Evolutionary conservation across 2,329 filamentous ascomycete genomes (phyloP).

Genomic region (Xylariomycetidae sp.): DNA sequence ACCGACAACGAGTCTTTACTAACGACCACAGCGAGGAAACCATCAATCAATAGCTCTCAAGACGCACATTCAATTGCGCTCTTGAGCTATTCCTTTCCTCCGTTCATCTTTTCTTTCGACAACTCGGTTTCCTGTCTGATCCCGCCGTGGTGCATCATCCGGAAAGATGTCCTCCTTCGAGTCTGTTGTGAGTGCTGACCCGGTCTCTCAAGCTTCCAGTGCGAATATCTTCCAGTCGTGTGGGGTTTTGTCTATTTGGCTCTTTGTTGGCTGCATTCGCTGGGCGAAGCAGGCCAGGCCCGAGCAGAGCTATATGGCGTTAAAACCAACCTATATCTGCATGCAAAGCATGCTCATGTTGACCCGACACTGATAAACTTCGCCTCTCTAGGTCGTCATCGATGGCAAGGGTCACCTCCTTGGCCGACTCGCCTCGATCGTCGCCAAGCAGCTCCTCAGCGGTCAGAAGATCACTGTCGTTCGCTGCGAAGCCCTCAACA

Average conservation of each 20-base stretch:
- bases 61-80: constrained; percentile 24
- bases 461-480: constrained; percentile 99
- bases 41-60: constrained; percentile 17
- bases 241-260: no score
- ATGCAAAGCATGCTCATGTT: constrained; percentile 2
- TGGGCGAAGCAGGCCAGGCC: no score
- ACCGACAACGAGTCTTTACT: constrained; percentile 16
- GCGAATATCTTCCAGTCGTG: no score
- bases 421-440: constrained; percentile 95
- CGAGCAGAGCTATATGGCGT: no score
- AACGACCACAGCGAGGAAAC: constrained; percentile 26
- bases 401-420: constrained; percentile 99
- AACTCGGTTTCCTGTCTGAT: constrained; percentile 8
- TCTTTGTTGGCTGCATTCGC: no score
- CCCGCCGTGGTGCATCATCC: constrained; percentile 29
- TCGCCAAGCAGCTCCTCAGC: constrained; percentile 98
- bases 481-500: constrained; percentile 98
- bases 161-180: constrained; percentile 66
- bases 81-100: constrained; percentile 23
- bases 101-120: constrained; percentile 22
- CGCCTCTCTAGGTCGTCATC: constrained; percentile 74
- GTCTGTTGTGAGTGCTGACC: constrained; percentile 58
- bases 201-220: no score
- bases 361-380: constrained; percentile 27
- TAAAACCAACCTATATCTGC: no score